Base-by-base conservation (phyloP, 352 stramenopile species). In the Albugo laibachii region DNA sequence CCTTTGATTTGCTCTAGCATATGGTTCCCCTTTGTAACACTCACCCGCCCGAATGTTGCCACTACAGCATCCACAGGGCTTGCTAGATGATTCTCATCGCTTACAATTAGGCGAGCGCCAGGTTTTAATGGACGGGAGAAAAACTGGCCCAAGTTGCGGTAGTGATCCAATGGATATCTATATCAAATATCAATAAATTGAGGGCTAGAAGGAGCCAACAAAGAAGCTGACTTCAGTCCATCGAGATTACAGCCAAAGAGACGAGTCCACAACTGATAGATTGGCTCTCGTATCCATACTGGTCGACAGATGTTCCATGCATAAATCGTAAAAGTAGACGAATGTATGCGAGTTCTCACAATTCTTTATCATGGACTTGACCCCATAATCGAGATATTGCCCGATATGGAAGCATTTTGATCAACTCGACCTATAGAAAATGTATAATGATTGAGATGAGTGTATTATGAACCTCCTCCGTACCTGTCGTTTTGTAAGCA, bases 241-340 rank as follows among this genome's bases (percentile, higher is more conserved):
- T 87, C 68, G 37, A 88, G 58, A 37, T 88, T 85, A 59, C 78
- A 92, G 51, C 80, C 59, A 34, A 78, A 92, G 10, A 79, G 65
- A 18, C 52, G 57, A 8, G 73, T 82, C 78, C 78, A 92, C n/a
- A 70, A 69, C 52, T 83, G 80, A 60, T 88, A 92, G 31, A 92
- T 54, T 12, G 72, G 70, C 44, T 62, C 67, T 8, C 73, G 73
- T 36, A 86, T 50, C 68, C 69, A 88, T 21, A 52, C 52, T 2
- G 75, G 75, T 13, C 75, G 83, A 50, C 0, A 45, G 37, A 20
- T n/a, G 41, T 5, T 11, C 36, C 16, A 44, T 24, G 13, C 18
- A 18, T 16, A 50, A 16, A 5, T 58, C n/a, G 12, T 41, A 16
- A 47, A 3, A 13, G 14, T 43, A 27, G 19, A 5, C 37, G n/a